A percentile compares a stretch with the other conserved stretches of the same genome.
Evolutionary conservation across 352 stramenopile genomes (phyloP).

Genomic region (Phytopythium chamaehyphon): DNA sequence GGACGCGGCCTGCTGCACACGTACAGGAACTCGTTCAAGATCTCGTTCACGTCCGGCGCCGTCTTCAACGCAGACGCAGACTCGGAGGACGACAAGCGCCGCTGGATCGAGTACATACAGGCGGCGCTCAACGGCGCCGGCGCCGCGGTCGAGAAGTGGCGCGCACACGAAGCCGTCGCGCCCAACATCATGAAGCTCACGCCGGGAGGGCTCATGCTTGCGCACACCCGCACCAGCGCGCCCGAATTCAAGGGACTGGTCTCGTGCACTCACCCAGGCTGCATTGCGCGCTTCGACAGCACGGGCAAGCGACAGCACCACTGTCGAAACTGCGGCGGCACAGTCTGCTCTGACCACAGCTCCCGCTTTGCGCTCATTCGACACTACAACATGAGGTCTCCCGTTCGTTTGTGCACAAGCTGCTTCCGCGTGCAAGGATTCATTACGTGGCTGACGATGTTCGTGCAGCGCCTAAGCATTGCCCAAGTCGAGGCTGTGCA

Average conservation of each 20-base stretch:
- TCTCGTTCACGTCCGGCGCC: constrained; percentile 65
- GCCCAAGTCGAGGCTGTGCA: constrained; percentile 36
- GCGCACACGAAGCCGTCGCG: constrained; percentile 18
- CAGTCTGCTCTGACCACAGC: constrained; percentile 80
- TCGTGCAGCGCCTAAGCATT: constrained; percentile 58
- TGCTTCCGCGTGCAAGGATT: constrained; percentile 79
- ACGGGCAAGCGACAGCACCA: constrained; percentile 76
- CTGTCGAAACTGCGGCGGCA: constrained; percentile 77
- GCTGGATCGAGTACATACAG: constrained; percentile 80
- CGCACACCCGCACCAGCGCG: constrained; percentile 46
- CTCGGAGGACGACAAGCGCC: constrained; percentile 71
- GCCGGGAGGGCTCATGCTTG: constrained; percentile 53
- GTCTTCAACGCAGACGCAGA: constrained; percentile 81
- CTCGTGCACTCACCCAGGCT: constrained; percentile 58
- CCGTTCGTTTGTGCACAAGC: constrained; percentile 61
- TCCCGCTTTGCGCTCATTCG: constrained; percentile 59
- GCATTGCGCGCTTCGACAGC: constrained; percentile 66
- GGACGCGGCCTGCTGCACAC: constrained; percentile 76
- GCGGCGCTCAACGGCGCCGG: constrained; percentile 40
- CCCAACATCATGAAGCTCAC: constrained; percentile 45
- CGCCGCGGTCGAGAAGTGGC: constrained; percentile 36
- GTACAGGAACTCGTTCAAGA: constrained; percentile 84
- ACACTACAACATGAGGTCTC: constrained; percentile 58
- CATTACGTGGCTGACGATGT: constrained; percentile 56
- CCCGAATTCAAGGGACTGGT: constrained; percentile 73